Base-by-base conservation (phyloP, 2,329 filamentous ascomycete genomes). In the Ceratocystis colombiana region DNA sequence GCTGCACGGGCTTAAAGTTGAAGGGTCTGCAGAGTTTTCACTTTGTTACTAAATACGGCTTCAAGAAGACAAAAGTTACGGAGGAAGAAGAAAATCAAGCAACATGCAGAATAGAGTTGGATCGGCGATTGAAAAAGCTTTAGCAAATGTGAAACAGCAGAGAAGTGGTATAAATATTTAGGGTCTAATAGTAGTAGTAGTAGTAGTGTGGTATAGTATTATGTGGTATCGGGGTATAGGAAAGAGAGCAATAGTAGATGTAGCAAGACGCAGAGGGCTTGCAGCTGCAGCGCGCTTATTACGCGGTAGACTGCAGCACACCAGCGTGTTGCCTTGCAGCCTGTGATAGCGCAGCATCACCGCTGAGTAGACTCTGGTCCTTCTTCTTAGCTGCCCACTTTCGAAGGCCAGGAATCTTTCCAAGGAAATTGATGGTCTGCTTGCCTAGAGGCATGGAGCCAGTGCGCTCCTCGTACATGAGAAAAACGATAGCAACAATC, bases 391-490 rank as follows among this genome's bases (percentile, higher is more conserved):
- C 41, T 6, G 64, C 64, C 67, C 67, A 68, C 5, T n/a, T 57
- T 3, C 59, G 45, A n/a, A 68, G 25, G 25, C 67, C 67, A 12
- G 67, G 67, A 12, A 68, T 30, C 67, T 68, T 68, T 1, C 33
- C 41, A 5, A 66, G 37, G 15, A 62, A 7, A 5, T 30, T 10
- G 22, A 68, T 50, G 25, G 57, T 65, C 62, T 67, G 41, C 57
- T 72, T 73, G 68, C 72, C 68, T 30, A 78, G 68, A 4, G 77
- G 78, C 73, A 75, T 76, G 64, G 74, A 75, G 12, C 78, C 78
- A 65, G 76, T 78, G 62, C 75, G 72, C 75, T 90, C 88, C 69
- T 82, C 80, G 75, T 82, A 88, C 59, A 84, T 78, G 77, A 90
- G 79, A 30, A 76, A 71, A 4, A 82, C 67, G 72, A 90, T 86